Evolutionary conservation across 257 asterid species (phyloP).

Genomic region (Forsythia suspensa): DNA sequence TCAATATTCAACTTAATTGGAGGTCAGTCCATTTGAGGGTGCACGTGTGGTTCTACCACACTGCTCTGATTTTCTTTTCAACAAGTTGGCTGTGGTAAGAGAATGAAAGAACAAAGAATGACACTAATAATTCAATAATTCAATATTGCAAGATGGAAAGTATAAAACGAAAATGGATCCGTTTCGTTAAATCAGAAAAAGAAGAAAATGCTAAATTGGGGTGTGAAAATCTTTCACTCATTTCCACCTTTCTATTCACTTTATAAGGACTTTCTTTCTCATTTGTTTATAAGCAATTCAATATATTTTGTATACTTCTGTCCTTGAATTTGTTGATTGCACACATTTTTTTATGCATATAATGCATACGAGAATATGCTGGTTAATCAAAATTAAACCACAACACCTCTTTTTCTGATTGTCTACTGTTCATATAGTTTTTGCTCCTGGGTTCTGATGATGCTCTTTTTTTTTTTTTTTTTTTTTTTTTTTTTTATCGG

Average conservation of each 20-base stretch:
- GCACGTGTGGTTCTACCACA: neutral
- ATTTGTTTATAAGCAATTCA: neutral
- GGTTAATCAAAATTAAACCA: neutral
- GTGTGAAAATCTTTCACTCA: neutral
- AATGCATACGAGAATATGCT: neutral
- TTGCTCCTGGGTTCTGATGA: neutral
- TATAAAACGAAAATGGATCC: neutral
- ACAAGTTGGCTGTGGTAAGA: neutral
- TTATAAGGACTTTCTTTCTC: neutral
- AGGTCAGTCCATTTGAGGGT: neutral
- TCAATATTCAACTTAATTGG: neutral
- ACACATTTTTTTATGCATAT: neutral
- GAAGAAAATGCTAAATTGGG: neutral
- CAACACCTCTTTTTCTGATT: neutral
- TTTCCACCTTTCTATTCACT: too few species aligned
- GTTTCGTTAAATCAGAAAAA: neutral
- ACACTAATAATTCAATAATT: neutral
- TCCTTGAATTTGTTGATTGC: neutral
- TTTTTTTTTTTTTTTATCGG: neutral
- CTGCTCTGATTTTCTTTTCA: neutral
- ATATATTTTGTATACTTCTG: neutral
- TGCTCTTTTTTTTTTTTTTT: neutral
- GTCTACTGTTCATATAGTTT: neutral
- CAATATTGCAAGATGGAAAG: neutral
- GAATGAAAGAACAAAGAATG: neutral